Evolutionary conservation across 345 rosid genomes (phyloP), one percentile per base, ranked within the genome.

Genomic region (Salix arbutifolia): DNA sequence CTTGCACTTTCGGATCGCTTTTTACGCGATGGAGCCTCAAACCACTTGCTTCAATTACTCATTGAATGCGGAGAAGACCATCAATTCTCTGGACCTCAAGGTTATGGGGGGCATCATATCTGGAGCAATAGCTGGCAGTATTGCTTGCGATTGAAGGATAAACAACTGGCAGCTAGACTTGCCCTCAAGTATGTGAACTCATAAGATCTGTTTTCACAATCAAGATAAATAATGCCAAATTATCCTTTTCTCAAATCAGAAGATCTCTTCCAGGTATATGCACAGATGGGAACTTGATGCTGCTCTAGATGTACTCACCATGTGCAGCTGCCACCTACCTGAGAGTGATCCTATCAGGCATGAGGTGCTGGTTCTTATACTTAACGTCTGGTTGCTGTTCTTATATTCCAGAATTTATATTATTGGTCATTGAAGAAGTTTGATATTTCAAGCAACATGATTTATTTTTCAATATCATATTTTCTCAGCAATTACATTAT

Each of bases 1-100:
- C 92, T 93, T 80, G 99, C 98, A 82, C 93, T 93, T 80, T 95
- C 98, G 25, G 99, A 95, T 83, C 99, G 98, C 56, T 95, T 93
- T 85, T 84, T 95, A 78, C 90, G 89, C 52, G 89, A 88, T 86
- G 99, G 99, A 71, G 91, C 98, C 77, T 91, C 99, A 60, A 97
- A 95, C 84, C 83, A 62, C 74, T 89, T 95, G 74, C 99, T 95
- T 80, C 92, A 90, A 84, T 87, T 93, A 72, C 90, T 95, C 66
- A 89, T 95, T 75, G 92, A 88, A 84, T 82, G 83, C 69, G 88
- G 90, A 25, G 97, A 93, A 83, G 87, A 72, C 84, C 86, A 84
- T 77, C 76, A 88, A 70, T 38, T 79, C 16, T 74, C 82, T 78
- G 94, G 89, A 69, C 87, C 86, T 79, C 90, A 87, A 75, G 88